phyloP scores from a whole-genome alignment of 1,284 basidiomycete species.

The Malassezia dermatis region DNA sequence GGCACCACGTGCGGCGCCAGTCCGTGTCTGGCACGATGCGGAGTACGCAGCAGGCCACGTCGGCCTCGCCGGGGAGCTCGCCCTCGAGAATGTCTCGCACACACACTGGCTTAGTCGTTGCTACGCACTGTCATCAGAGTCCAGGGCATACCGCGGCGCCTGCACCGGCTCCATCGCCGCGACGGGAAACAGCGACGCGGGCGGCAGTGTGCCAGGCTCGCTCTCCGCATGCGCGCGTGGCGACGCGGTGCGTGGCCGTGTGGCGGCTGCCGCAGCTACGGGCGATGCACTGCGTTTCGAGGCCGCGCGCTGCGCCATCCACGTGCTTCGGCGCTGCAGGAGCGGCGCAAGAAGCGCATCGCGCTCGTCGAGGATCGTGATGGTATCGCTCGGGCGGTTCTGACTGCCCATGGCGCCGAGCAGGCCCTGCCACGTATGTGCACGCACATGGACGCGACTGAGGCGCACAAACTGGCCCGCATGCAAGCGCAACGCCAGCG shows the following conservation, averaged over 20 bases:
- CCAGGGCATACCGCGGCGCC: constrained; percentile 8
- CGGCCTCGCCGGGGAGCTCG: background rate
- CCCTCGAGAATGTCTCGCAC: background rate
- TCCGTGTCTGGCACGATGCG: background rate
- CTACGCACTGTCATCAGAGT: constrained; percentile 8
- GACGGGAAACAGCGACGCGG: background rate
- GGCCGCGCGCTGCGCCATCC: background rate
- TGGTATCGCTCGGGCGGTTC: constrained; percentile 24
- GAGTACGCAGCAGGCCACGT: constrained; percentile 1
- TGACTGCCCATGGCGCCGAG: constrained; percentile 27
- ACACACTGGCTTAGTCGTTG: background rate
- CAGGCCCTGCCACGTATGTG: constrained; percentile 23
- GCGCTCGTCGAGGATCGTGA: constrained; percentile 2
- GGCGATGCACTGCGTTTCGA: background rate
- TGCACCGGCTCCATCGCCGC: constrained; percentile 5
- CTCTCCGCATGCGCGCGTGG: background rate
- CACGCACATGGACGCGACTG: constrained; percentile 26
- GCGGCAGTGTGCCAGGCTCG: background rate
- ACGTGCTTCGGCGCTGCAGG: background rate
- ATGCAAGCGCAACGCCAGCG: constrained; percentile 23
- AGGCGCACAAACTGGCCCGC: constrained; percentile 32
- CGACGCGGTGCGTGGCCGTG: background rate
- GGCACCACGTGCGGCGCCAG: constrained; percentile 2
- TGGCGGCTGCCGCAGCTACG: background rate
- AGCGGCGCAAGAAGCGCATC: background rate